Percentiles rank a stretch among this genome's conserved stretches.
Evolutionary conservation across 2,329 filamentous ascomycete genomes (phyloP).

Genomic region (Pyricularia pennisetigena): DNA sequence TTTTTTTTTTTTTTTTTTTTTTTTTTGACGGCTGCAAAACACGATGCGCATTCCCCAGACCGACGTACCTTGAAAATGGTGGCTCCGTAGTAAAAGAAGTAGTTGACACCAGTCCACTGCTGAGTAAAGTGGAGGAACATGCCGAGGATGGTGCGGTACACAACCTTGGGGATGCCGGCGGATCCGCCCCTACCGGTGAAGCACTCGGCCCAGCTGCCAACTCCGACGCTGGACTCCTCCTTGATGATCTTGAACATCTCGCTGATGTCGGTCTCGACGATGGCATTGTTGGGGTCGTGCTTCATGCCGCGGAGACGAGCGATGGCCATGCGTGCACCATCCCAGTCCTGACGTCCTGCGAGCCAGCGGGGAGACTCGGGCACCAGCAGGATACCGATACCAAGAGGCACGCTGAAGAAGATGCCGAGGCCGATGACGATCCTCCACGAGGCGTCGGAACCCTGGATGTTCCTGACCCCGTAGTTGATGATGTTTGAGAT

Average conservation of each 20-base stretch:
- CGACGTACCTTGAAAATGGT: slow-evolving; percentile 45
- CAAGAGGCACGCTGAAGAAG: slow-evolving; percentile 40
- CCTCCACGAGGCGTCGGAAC: slow-evolving; percentile 43
- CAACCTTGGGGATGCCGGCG: slow-evolving; percentile 19
- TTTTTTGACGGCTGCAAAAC: too few relatives aligned
- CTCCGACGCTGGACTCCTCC: slow-evolving; percentile 33
- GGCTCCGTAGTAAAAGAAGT: slow-evolving; percentile 57
- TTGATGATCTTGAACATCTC: slow-evolving; percentile 40
- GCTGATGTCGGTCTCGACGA: slow-evolving; percentile 40
- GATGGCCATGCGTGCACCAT: slow-evolving; percentile 38
- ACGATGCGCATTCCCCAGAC: too few relatives aligned
- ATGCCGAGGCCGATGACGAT: slow-evolving; percentile 50
- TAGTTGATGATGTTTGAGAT: slow-evolving; percentile 45
- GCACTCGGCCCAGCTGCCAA: slow-evolving; percentile 48
- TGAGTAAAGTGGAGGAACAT: slow-evolving; percentile 56
- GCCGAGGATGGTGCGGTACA: slow-evolving; percentile 56
- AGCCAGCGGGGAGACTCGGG: slow-evolving; percentile 51
- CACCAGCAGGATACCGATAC: slow-evolving; percentile 39
- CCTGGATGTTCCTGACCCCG: slow-evolving; percentile 32
- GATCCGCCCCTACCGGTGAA: slow-evolving; percentile 38
- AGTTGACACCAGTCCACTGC: slow-evolving; percentile 44
- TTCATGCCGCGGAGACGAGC: slow-evolving; percentile 42
- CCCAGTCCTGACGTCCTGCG: slow-evolving; percentile 34
- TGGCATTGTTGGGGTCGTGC: slow-evolving; percentile 29
- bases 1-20: too few relatives aligned